A percentile compares a stretch with the other conserved stretches of the same genome.
Evolutionary conservation across 352 stramenopile species (phyloP).

Genomic region (Globisporangium acanthophoron): DNA sequence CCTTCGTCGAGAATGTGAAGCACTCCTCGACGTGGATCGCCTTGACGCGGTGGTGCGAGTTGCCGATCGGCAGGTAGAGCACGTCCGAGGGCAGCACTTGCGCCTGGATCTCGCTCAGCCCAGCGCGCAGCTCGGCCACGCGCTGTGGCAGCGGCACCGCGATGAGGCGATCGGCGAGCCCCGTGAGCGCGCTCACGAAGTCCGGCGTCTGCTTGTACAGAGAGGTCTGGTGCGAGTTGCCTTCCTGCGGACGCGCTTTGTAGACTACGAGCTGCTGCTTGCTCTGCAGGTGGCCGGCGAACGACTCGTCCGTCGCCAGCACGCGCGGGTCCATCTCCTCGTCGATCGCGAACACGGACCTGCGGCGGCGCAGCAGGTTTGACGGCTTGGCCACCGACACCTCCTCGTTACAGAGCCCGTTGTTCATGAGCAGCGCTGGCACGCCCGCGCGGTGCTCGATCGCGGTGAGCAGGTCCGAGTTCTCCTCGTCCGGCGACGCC

Average conservation of each 20-base stretch:
- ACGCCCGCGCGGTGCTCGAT: constrained; percentile 65
- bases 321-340: constrained; percentile 27
- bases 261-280: constrained; percentile 52
- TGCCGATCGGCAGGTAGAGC: constrained; percentile 75
- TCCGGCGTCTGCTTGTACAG: constrained; percentile 65
- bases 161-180: constrained; percentile 64
- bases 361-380: constrained; percentile 48
- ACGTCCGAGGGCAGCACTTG: constrained; percentile 62
- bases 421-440: constrained; percentile 68
- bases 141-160: constrained; percentile 32
- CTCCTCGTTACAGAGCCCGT: constrained; percentile 64
- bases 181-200: constrained; percentile 65
- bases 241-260: constrained; percentile 53
- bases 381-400: constrained; percentile 35
- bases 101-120: constrained; percentile 40
- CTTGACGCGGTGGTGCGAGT: constrained; percentile 73
- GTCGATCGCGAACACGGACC: constrained; percentile 57
- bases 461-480: constrained; percentile 52
- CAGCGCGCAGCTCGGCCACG: constrained; percentile 42
- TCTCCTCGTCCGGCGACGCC: constrained; percentile 48
- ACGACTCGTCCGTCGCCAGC: constrained; percentile 44
- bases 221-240: constrained; percentile 49
- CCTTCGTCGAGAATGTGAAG: constrained; percentile 81
- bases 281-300: constrained; percentile 43
- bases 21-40: constrained; percentile 66